Conservation (phyloP, 176 grass and related monocot species). For the Zizania latifolia region DNA sequence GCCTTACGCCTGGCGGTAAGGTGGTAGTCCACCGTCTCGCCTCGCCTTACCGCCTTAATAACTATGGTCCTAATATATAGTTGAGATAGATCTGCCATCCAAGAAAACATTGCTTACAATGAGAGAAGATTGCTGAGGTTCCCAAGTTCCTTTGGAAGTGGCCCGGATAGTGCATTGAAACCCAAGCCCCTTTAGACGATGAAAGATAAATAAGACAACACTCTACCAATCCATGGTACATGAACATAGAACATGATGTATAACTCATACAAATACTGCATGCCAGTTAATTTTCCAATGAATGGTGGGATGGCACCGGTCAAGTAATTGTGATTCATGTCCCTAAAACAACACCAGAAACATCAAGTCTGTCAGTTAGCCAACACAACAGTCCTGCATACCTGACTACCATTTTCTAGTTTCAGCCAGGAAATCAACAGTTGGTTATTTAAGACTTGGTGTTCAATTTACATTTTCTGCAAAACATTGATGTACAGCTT, state of each 20-base stretch:
- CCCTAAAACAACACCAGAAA: neutral
- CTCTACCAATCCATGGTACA: neutral
- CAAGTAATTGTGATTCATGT: neutral
- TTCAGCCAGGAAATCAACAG: neutral
- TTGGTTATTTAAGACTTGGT: neutral
- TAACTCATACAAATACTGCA: neutral
- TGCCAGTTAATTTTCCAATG: neutral
- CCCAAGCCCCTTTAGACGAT: slow-evolving; percentile 25
- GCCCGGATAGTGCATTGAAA: slow-evolving; percentile 61
- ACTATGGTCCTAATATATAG: neutral
- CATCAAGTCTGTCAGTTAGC: neutral
- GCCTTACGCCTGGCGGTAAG: no score
- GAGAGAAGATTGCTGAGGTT: slow-evolving; percentile 42
- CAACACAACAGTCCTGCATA: neutral
- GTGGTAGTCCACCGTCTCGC: no score
- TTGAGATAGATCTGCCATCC: neutral
- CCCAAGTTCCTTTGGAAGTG: slow-evolving; percentile 62
- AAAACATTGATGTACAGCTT: neutral
- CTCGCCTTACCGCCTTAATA: no score
- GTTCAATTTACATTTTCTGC: neutral
- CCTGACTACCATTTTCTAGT: neutral
- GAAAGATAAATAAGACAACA: neutral
- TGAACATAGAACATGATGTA: neutral
- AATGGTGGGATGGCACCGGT: neutral
- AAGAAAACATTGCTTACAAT: slow-evolving; percentile 41